Percentiles rank a stretch among this genome's conserved stretches.
Conservation (phyloP, 768 basidiomycete species). For the Lactarius pseudohatsudake region DNA sequence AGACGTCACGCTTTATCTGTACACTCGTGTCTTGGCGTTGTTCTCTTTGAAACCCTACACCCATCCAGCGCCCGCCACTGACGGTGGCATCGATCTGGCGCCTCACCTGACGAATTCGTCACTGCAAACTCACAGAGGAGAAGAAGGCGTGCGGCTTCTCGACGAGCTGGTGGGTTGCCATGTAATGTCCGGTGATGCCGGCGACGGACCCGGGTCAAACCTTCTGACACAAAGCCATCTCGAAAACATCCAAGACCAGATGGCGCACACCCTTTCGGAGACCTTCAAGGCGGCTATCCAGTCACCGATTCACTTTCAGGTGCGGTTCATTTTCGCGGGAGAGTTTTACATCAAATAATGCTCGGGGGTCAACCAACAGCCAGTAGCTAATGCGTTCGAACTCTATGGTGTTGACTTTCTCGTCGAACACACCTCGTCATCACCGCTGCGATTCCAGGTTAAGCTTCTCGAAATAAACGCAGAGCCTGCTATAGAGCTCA, state of each 20-base stretch:
- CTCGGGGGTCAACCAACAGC: conserved; percentile 42
- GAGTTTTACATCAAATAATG: background rate
- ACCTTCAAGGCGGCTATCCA: conserved; percentile 84
- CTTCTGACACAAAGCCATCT: conserved; percentile 45
- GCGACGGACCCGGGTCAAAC: conserved; percentile 2
- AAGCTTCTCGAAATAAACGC: conserved; percentile 90
- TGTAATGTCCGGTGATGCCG: conserved; percentile 42
- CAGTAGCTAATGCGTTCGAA: conserved; percentile 90
- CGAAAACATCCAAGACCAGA: conserved; percentile 55
- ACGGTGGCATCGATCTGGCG: conserved; percentile 50
- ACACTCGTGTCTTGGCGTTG: conserved; percentile 79
- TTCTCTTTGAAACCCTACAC: conserved; percentile 79
- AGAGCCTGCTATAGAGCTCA: conserved; percentile 93
- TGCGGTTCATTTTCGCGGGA: conserved; percentile 33
- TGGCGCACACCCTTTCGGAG: conserved; percentile 67
- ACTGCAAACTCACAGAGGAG: conserved; percentile 66
- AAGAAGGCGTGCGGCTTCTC: conserved; percentile 72
- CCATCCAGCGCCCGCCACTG: conserved; percentile 38
- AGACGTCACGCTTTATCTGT: conserved; percentile 76
- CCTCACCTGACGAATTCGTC: conserved; percentile 93
- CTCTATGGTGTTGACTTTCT: conserved; percentile 94
- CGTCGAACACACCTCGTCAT: conserved; percentile 46
- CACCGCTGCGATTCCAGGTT: conserved; percentile 43
- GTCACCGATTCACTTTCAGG: conserved; percentile 85
- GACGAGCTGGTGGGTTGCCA: conserved; percentile 73